phyloP scores from a whole-genome alignment of 139 green algal species.

The Chlamydomonas urium region DNA sequence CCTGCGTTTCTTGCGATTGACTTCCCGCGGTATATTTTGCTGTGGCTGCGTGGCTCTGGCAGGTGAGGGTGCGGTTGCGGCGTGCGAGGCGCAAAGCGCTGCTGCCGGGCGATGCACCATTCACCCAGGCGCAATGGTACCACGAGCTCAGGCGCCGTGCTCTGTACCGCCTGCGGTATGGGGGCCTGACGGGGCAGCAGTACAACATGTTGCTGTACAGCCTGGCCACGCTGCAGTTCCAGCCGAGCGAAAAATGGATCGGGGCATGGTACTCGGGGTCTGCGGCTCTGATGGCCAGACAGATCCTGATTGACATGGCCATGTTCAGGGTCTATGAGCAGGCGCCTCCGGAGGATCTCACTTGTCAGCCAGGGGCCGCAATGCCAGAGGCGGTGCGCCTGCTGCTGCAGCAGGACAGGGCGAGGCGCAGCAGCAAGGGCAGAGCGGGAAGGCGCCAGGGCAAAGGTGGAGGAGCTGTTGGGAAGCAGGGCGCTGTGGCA shows the following conservation, averaged over 20 bases:
- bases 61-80: not conserved
- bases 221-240: not conserved
- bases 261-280: not conserved
- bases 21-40: too few relatives aligned
- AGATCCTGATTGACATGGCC: too few relatives aligned
- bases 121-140: not conserved
- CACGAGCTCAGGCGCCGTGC: not conserved
- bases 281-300: not conserved
- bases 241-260: slow-evolving; percentile 7
- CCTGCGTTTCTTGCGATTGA: too few relatives aligned
- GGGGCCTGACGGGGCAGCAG: not conserved
- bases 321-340: too few relatives aligned
- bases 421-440: too few relatives aligned
- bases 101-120: not conserved
- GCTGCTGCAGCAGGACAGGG: too few relatives aligned
- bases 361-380: too few relatives aligned
- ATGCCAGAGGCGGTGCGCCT: too few relatives aligned
- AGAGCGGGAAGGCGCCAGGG: too few relatives aligned
- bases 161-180: not conserved
- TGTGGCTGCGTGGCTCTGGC: not conserved
- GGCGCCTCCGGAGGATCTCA: too few relatives aligned
- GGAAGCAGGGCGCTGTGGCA: too few relatives aligned
- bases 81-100: not conserved
- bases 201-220: slow-evolving; percentile 7
- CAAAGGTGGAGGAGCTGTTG: too few relatives aligned